These are phyloP conservation scores for Hypoxylon fragiforme DNA, from an alignment of 495 filamentous ascomycete species.

Conservation along the genomic window DNA sequence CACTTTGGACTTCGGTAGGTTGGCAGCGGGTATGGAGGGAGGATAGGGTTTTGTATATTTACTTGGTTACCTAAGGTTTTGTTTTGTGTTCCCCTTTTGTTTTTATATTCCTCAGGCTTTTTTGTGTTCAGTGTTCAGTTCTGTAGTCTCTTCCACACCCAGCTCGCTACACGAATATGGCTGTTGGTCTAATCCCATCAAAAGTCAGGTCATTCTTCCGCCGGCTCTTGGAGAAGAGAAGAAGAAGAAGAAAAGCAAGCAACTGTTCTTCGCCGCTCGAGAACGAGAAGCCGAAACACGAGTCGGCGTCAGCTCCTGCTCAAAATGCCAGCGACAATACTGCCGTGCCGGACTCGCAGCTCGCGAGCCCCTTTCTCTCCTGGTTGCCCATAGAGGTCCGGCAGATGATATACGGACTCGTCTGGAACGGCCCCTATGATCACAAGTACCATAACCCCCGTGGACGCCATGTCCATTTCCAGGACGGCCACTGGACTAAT, in stretches of 20 bases:
- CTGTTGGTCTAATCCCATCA: constrained; percentile 20
- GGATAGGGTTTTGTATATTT: too few species aligned
- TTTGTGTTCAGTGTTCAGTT: too few species aligned
- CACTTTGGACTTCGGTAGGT: not conserved
- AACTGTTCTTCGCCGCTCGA: constrained; percentile 9
- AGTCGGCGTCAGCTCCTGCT: not conserved
- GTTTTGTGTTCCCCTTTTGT: not conserved
- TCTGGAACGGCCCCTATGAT: constrained; percentile 30
- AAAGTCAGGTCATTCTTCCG: constrained; percentile 33
- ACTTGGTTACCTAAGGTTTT: not conserved
- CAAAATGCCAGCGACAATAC: too few species aligned
- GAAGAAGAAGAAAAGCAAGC: constrained; percentile 14
- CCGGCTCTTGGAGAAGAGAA: constrained; percentile 23
- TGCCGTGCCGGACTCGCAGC: constrained; percentile 14
- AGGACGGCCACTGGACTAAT: constrained; percentile 35
- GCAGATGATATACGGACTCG: constrained; percentile 39
- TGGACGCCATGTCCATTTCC: constrained; percentile 37
- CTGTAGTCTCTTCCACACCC: too few species aligned
- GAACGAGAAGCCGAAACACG: constrained; percentile 10
- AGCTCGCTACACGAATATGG: too few species aligned
- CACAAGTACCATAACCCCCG: constrained; percentile 30
- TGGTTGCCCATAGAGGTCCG: constrained; percentile 38
- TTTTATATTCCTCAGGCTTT: not conserved
- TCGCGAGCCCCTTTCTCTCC: constrained; percentile 30
- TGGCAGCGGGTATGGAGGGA: too few species aligned